These are phyloP conservation scores for Hygrocybe punicea DNA, from an alignment of 768 basidiomycete species.

Conservation along the genomic window DNA sequence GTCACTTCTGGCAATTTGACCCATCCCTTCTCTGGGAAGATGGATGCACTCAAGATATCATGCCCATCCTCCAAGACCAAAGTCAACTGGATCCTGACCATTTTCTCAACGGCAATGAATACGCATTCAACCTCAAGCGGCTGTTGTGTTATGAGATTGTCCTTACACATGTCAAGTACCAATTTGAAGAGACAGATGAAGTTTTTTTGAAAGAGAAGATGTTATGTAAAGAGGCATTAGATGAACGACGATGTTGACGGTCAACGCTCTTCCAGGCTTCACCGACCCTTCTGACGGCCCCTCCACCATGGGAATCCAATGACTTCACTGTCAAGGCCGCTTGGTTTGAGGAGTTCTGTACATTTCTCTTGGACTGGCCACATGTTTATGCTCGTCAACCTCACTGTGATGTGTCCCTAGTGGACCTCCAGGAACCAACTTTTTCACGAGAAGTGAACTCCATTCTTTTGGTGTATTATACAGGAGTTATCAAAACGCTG, in stretches of 20 bases:
- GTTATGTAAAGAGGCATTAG: background rate
- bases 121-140: background rate
- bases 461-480: background rate
- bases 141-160: background rate
- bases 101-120: background rate
- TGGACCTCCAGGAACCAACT: background rate
- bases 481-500: slow-evolving; percentile 13
- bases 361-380: background rate
- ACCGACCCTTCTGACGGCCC: background rate
- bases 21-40: background rate
- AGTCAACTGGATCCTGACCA: background rate
- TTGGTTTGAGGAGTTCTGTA: background rate
- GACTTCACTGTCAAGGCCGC: background rate
- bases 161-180: background rate
- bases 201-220: background rate
- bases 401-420: background rate
- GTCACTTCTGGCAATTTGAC: background rate
- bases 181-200: background rate
- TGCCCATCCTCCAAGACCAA: background rate
- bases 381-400: background rate
- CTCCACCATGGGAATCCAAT: background rate
- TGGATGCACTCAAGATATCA: background rate
- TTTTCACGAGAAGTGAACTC: background rate
- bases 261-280: background rate
- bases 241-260: background rate